A percentile compares a stretch with the other conserved stretches of the same genome.
phyloP scores from a whole-genome alignment of 768 basidiomycete species.

The Suillus paluster region DNA sequence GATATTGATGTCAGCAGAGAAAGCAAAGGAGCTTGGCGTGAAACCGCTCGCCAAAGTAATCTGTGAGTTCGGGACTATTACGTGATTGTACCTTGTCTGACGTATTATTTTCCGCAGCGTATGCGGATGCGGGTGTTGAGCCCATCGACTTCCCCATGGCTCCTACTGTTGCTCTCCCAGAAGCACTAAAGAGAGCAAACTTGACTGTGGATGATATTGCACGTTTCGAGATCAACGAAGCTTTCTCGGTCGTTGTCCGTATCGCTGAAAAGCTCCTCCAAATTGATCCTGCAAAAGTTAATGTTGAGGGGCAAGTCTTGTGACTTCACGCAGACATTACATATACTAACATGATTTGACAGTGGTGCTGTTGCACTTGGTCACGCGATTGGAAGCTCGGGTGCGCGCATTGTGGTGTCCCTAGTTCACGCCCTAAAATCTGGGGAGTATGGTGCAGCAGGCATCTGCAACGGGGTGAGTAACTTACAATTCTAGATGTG shows the following conservation, averaged over 20 bases:
- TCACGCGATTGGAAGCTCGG: slow-evolving; percentile 96
- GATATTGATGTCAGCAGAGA: slow-evolving; percentile 92
- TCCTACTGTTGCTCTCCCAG: slow-evolving; percentile 88
- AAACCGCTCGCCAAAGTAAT: slow-evolving; percentile 94
- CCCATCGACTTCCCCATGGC: slow-evolving; percentile 98
- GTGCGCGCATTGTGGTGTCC: slow-evolving; percentile 92
- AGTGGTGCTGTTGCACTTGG: slow-evolving; percentile 97
- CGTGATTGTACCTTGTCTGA: background rate
- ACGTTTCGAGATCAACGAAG: slow-evolving; percentile 96
- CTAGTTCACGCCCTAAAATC: slow-evolving; percentile 89
- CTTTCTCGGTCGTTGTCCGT: slow-evolving; percentile 92
- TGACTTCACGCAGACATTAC: slow-evolving; percentile 11
- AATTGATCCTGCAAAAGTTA: slow-evolving; percentile 88
- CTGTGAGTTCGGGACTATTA: slow-evolving; percentile 58
- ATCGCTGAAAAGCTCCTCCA: slow-evolving; percentile 88
- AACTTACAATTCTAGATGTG: background rate
- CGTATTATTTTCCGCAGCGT: slow-evolving; percentile 54
- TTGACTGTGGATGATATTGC: slow-evolving; percentile 84
- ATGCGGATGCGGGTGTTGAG: slow-evolving; percentile 95
- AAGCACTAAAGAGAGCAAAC: slow-evolving; percentile 86
- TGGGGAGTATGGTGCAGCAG: slow-evolving; percentile 94
- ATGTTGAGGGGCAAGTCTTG: slow-evolving; percentile 75
- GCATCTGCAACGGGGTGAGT: slow-evolving; percentile 95
- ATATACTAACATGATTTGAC: slow-evolving; percentile 25
- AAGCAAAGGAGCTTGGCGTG: slow-evolving; percentile 87